A percentile compares a stretch with the other conserved stretches of the same genome.
Evolutionary conservation across 2,329 filamentous ascomycete genomes (phyloP).

Genomic region (Zymoseptoria ardabiliae): DNA sequence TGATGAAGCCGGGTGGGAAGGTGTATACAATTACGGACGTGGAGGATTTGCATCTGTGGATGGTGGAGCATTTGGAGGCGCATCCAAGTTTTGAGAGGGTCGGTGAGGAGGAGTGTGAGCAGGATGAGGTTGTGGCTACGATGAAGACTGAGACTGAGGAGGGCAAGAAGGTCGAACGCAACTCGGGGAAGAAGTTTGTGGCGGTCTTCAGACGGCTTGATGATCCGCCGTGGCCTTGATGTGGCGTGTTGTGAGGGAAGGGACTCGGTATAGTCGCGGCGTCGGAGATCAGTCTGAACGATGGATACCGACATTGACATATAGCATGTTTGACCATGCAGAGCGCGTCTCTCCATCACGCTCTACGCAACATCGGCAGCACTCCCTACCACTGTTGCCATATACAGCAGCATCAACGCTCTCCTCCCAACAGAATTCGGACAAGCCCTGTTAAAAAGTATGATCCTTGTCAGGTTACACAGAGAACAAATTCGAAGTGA

Average conservation of each 20-base stretch:
- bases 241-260: not conserved
- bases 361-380: too few species aligned
- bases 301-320: too few species aligned
- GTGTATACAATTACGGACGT: conserved; percentile 98
- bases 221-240: conserved; percentile 65
- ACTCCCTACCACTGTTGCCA: too few species aligned
- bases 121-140: conserved; percentile 62
- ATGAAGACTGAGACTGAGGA: conserved; percentile 89
- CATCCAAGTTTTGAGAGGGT: conserved; percentile 76
- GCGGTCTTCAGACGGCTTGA: conserved; percentile 76
- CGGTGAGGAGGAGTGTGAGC: conserved; percentile 53
- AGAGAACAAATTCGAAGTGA: not conserved
- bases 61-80: conserved; percentile 74
- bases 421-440: too few species aligned
- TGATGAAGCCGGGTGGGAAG: conserved; percentile 71
- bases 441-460: not conserved
- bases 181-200: conserved; percentile 84
- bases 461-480: not conserved
- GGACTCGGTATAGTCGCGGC: too few species aligned
- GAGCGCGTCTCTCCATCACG: too few species aligned
- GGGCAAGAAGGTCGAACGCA: conserved; percentile 90
- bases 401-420: too few species aligned
- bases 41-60: conserved; percentile 87
- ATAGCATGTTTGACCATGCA: too few species aligned
- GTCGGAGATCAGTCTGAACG: too few species aligned